Conservation (phyloP, 2,329 filamentous ascomycete species). For the Alternaria metachromatica region DNA sequence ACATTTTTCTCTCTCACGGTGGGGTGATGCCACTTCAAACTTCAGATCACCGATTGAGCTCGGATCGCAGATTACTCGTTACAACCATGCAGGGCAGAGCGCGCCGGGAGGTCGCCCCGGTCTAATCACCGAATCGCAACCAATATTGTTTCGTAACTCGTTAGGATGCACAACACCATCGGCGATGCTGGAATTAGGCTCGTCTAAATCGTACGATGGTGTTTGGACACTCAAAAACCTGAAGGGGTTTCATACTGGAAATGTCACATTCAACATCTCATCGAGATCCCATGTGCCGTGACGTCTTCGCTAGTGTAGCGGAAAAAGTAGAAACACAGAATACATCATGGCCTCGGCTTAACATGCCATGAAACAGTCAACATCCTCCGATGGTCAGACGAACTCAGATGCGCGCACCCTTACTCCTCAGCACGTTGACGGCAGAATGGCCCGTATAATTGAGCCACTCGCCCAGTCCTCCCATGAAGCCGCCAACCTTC, state of each 20-base stretch:
- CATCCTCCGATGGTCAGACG: background rate
- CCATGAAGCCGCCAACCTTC: constrained; percentile 66
- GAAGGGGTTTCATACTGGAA: background rate
- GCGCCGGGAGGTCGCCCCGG: background rate
- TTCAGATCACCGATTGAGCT: background rate
- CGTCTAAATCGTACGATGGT: background rate
- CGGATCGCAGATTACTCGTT: background rate
- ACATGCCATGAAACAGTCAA: background rate
- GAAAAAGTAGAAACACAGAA: background rate
- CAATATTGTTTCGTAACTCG: background rate
- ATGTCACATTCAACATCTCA: background rate
- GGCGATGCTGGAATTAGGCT: background rate
- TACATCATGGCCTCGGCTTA: background rate
- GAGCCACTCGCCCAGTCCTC: constrained; percentile 75
- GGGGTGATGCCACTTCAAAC: background rate
- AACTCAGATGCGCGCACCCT: constrained; percentile 77
- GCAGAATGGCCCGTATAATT: constrained; percentile 79
- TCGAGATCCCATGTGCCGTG: constrained; percentile 4
- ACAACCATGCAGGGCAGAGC: background rate
- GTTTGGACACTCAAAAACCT: background rate
- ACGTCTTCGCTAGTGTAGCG: background rate
- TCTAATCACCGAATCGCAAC: constrained; percentile 4
- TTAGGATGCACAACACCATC: background rate
- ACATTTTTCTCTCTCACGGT: background rate
- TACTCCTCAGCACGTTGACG: constrained; percentile 85